phyloP scores from a whole-genome alignment of 371 early-diverging fungal species.

The Lichtheimia ornata region DNA sequence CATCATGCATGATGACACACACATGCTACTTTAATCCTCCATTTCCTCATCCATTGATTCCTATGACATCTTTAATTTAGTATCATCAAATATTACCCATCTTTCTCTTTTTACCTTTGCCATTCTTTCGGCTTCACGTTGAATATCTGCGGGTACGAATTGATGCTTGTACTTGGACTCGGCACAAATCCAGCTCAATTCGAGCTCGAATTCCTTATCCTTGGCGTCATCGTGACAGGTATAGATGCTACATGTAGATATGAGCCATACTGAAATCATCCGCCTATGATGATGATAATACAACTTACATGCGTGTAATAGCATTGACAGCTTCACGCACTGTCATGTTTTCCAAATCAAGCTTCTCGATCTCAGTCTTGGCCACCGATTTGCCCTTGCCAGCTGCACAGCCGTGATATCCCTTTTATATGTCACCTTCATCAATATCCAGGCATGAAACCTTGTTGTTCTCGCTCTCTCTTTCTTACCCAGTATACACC shows the following conservation, averaged over 20 bases:
- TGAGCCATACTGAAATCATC: neutral
- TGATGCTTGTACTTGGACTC: conserved; percentile 80
- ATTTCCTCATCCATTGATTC: conserved; percentile 54
- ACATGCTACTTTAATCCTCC: conserved; percentile 39
- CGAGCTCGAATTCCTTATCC: conserved; percentile 97
- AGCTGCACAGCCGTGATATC: conserved; percentile 92
- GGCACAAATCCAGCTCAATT: conserved; percentile 94
- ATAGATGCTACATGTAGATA: conserved; percentile 67
- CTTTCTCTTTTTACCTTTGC: conserved; percentile 66
- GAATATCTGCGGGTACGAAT: conserved; percentile 86
- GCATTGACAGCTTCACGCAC: conserved; percentile 91
- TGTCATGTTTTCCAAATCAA: conserved; percentile 84
- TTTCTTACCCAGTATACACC: conserved; percentile 88
- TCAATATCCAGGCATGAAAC: neutral
- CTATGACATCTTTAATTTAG: conserved; percentile 14
- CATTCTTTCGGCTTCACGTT: conserved; percentile 82
- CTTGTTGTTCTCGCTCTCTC: neutral
- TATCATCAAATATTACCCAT: neutral
- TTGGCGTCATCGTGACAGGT: conserved; percentile 95
- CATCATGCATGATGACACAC: too few species aligned
- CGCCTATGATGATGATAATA: neutral
- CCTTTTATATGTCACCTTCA: conserved; percentile 45
- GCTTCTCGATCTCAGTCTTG: conserved; percentile 96
- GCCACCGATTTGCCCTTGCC: conserved; percentile 97
- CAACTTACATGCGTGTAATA: conserved; percentile 88